Evolutionary conservation across 1,284 basidiomycete species (phyloP).

Genomic region (Pseudozyma sp.): DNA sequence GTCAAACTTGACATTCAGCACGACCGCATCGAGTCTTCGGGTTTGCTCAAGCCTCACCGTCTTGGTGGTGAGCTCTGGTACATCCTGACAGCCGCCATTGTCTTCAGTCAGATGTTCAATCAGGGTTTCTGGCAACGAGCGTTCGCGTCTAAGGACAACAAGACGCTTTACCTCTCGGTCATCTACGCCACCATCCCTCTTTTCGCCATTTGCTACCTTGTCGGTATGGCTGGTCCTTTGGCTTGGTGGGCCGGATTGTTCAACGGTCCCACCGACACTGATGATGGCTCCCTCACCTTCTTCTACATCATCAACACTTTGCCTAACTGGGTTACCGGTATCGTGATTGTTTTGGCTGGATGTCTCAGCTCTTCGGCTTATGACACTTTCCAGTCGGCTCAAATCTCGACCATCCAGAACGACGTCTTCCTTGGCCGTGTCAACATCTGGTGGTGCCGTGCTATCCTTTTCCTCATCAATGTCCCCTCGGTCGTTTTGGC

Average conservation of each 20-base stretch:
- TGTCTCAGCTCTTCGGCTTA: conserved; percentile 68
- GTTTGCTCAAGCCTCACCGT: conserved; percentile 55
- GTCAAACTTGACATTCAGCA: conserved; percentile 62
- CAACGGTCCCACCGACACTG: conserved; percentile 51
- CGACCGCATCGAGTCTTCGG: conserved; percentile 51
- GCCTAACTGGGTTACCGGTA: conserved; percentile 67
- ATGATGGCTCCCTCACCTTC: conserved; percentile 65
- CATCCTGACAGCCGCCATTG: conserved; percentile 64
- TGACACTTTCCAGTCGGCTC: conserved; percentile 68
- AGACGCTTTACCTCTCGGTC: conserved; percentile 62
- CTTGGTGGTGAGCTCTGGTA: conserved; percentile 69
- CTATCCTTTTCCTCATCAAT: conserved; percentile 62
- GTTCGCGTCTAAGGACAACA: conserved; percentile 66
- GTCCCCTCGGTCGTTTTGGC: conserved; percentile 66
- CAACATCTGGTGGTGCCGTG: conserved; percentile 68
- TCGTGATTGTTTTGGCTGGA: conserved; percentile 65
- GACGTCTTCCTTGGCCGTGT: conserved; percentile 67
- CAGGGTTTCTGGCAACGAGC: conserved; percentile 69
- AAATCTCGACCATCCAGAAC: conserved; percentile 68
- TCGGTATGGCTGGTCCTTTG: conserved; percentile 66
- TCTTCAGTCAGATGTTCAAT: conserved; percentile 69
- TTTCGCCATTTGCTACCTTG: conserved; percentile 67
- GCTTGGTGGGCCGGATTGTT: conserved; percentile 66
- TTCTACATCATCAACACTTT: conserved; percentile 65
- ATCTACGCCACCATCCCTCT: conserved; percentile 61